phyloP scores from a whole-genome alignment of 1,284 basidiomycete genomes.

The Veloboletus limbatus region DNA sequence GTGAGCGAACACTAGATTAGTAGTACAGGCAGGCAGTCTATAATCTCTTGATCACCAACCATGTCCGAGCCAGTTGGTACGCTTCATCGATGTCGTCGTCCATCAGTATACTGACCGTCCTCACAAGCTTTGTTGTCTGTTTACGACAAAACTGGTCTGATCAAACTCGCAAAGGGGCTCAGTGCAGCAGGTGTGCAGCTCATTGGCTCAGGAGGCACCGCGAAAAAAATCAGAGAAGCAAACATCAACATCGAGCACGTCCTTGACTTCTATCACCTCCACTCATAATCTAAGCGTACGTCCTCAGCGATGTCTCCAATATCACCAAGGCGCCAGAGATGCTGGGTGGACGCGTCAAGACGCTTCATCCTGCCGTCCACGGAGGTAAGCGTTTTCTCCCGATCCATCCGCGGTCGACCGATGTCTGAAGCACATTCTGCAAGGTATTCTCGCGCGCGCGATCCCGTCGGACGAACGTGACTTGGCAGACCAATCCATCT shows the following conservation, averaged over 20 bases:
- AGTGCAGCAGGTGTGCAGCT: conserved; percentile 81
- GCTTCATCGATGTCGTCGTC: conserved; percentile 1
- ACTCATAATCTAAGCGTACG: conserved; percentile 10
- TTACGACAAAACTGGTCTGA: conserved; percentile 92
- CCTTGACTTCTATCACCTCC: conserved; percentile 1
- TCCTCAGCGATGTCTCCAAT: conserved; percentile 90
- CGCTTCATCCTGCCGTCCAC: conserved; percentile 98
- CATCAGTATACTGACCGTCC: conserved; percentile 10
- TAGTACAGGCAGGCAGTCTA: no score
- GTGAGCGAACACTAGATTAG: no score
- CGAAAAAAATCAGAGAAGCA: conserved; percentile 94
- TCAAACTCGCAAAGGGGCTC: conserved; percentile 88
- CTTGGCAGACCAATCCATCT: conserved; percentile 77
- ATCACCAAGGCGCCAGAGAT: conserved; percentile 99
- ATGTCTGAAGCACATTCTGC: conserved; percentile 6
- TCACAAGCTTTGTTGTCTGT: conserved; percentile 85
- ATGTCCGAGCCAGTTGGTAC: conserved; percentile 31
- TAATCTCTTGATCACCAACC: conserved; percentile 21
- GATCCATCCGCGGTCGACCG: not conserved
- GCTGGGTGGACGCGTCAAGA: conserved; percentile 98
- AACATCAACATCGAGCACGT: conserved; percentile 88
- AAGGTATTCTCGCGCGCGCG: conserved; percentile 87
- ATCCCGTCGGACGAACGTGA: conserved; percentile 87
- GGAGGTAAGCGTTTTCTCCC: conserved; percentile 61
- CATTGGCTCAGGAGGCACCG: conserved; percentile 95